A percentile compares a stretch with the other conserved stretches of the same genome.
Conservation (phyloP, 805 yeast species). For the Komagataella pseudopastoris region DNA sequence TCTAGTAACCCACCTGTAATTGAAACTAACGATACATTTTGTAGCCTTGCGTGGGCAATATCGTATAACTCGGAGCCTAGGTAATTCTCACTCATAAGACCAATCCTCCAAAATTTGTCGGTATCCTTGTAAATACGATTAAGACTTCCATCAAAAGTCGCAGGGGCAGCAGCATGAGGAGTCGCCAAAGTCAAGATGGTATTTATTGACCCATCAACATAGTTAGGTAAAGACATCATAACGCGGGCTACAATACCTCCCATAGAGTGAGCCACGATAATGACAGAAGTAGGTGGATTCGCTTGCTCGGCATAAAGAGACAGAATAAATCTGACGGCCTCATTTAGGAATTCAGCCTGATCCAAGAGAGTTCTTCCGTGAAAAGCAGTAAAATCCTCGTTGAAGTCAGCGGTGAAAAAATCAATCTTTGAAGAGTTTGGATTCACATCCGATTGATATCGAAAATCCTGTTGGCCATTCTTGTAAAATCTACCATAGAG, state of each 20-base stretch:
- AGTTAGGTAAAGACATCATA: constrained; percentile 70
- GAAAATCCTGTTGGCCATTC: not conserved
- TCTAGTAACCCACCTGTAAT: constrained; percentile 84
- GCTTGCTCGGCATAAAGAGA: constrained; percentile 37
- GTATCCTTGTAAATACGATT: constrained; percentile 58
- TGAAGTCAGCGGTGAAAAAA: constrained; percentile 85
- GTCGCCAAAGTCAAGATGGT: constrained; percentile 79
- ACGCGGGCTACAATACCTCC: constrained; percentile 92
- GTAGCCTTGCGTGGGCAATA: constrained; percentile 31
- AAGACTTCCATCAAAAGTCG: constrained; percentile 85
- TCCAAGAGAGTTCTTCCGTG: constrained; percentile 90
- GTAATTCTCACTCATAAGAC: constrained; percentile 21
- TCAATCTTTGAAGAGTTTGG: constrained; percentile 41
- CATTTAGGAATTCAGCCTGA: constrained; percentile 87
- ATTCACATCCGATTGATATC: constrained; percentile 14
- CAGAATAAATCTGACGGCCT: constrained; percentile 69
- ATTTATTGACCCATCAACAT: constrained; percentile 56
- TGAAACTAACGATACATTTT: constrained; percentile 59
- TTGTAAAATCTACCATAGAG: constrained; percentile 26
- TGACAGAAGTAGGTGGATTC: constrained; percentile 38
- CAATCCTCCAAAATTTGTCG: constrained; percentile 71
- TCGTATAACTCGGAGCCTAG: constrained; percentile 10
- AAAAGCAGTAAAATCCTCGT: constrained; percentile 92
- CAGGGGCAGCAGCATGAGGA: constrained; percentile 88
- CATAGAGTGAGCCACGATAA: constrained; percentile 88